phyloP scores from a whole-genome alignment of 371 early-diverging fungal genomes.

The Mucor plumbeus region DNA sequence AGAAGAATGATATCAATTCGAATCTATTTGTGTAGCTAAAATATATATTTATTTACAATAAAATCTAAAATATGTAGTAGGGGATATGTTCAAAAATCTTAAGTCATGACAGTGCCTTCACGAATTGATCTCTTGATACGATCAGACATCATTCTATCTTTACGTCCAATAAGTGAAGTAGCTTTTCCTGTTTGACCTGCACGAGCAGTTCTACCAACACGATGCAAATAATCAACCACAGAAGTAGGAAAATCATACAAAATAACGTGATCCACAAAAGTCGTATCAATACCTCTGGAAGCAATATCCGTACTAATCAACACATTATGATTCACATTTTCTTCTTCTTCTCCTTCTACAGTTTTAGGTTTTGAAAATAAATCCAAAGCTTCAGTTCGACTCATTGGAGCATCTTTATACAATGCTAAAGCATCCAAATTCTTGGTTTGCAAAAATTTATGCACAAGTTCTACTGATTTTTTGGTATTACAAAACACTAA shows the following conservation, averaged over 20 bases:
- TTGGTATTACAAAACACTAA: slow-evolving; percentile 90
- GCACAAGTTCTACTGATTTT: slow-evolving; percentile 66
- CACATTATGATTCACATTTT: slow-evolving; percentile 43
- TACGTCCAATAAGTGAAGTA: slow-evolving; percentile 79
- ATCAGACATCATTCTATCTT: slow-evolving; percentile 80
- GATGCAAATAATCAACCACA: slow-evolving; percentile 93
- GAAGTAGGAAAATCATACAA: slow-evolving; percentile 95
- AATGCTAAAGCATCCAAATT: slow-evolving; percentile 61
- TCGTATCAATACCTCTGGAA: slow-evolving; percentile 93
- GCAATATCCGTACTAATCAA: slow-evolving; percentile 95
- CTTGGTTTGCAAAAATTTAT: slow-evolving; percentile 64
- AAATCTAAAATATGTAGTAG: not conserved
- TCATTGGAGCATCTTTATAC: slow-evolving; percentile 59
- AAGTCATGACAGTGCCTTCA: slow-evolving; percentile 62
- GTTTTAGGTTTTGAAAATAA: slow-evolving; percentile 42
- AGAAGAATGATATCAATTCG: no score
- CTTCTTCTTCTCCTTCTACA: slow-evolving; percentile 22
- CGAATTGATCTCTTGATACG: slow-evolving; percentile 76
- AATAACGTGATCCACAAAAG: slow-evolving; percentile 90
- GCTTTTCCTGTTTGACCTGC: slow-evolving; percentile 88
- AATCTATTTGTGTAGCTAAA: no score
- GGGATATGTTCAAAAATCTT: not conserved
- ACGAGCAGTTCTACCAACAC: slow-evolving; percentile 96
- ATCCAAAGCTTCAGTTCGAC: slow-evolving; percentile 49
- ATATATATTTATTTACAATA: not conserved